These are phyloP conservation scores for Phytophthora megakarya DNA, from an alignment of 352 stramenopile species.

Conservation along the genomic window DNA sequence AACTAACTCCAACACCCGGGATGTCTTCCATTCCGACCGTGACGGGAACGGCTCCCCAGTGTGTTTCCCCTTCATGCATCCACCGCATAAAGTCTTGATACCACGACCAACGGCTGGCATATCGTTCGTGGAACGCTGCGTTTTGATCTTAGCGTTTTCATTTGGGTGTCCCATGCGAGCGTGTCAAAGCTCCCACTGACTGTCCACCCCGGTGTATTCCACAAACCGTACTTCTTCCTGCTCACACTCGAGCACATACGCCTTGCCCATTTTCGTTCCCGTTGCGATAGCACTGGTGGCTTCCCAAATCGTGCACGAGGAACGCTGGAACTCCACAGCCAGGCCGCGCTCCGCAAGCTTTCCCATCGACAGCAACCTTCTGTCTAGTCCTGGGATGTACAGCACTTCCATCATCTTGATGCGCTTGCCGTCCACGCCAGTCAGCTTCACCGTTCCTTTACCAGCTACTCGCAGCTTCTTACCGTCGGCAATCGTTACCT, in stretches of 20 bases:
- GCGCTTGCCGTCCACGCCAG: too few relatives aligned
- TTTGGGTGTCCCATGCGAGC: too few relatives aligned
- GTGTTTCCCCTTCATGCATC: slow-evolving; percentile 27
- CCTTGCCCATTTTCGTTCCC: slow-evolving; percentile 17
- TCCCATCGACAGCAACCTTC: too few relatives aligned
- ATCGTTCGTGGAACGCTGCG: slow-evolving; percentile 7
- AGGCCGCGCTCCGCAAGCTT: too few relatives aligned
- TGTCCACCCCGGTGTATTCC: slow-evolving; percentile 10
- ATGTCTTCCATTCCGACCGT: slow-evolving; percentile 19
- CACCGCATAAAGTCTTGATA: slow-evolving; percentile 14
- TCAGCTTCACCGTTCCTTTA: too few relatives aligned
- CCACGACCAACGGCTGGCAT: neutral
- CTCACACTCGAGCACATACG: slow-evolving; percentile 19
- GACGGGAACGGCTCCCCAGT: slow-evolving; percentile 5
- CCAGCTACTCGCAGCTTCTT: too few relatives aligned
- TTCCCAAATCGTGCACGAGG: too few relatives aligned
- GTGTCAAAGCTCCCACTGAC: slow-evolving; percentile 32
- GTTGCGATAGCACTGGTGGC: too few relatives aligned
- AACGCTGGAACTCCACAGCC: too few relatives aligned
- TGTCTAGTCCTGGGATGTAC: too few relatives aligned
- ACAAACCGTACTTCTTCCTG: slow-evolving; percentile 14
- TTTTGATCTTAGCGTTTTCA: slow-evolving; percentile 5
- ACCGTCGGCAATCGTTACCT: too few relatives aligned
- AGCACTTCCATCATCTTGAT: too few relatives aligned
- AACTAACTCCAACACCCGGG: slow-evolving; percentile 17